Conservation (phyloP, 805 yeast genomes). For the Wickerhamomyces tratensis region DNA sequence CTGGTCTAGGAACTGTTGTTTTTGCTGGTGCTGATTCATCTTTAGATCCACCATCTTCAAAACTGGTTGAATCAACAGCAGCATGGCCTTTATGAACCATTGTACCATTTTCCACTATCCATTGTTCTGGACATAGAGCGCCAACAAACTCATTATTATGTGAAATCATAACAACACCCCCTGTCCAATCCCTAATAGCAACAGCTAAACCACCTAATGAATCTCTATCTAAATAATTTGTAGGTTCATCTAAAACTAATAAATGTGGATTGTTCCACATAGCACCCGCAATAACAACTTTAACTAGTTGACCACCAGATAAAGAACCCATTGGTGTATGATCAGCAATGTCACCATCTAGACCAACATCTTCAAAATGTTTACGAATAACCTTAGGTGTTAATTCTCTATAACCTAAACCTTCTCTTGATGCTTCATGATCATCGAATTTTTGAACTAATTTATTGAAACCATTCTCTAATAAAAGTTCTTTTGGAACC, state of each 20-base stretch:
- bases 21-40: slow-evolving; percentile 24
- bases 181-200: slow-evolving; percentile 96
- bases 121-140: slow-evolving; percentile 96
- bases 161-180: slow-evolving; percentile 98
- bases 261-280: slow-evolving; percentile 99
- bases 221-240: slow-evolving; percentile 96
- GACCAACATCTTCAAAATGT: slow-evolving; percentile 95
- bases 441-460: slow-evolving; percentile 95
- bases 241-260: slow-evolving; percentile 95
- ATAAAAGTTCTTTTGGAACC: slow-evolving; percentile 76
- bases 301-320: slow-evolving; percentile 97
- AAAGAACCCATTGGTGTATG: slow-evolving; percentile 95
- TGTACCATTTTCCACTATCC: slow-evolving; percentile 92
- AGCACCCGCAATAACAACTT: slow-evolving; percentile 98
- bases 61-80: slow-evolving; percentile 66
- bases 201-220: slow-evolving; percentile 95
- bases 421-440: slow-evolving; percentile 98
- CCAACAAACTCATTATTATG: slow-evolving; percentile 97
- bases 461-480: slow-evolving; percentile 82
- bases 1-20: slow-evolving; percentile 29
- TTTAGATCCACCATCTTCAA: slow-evolving; percentile 63
- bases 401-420: slow-evolving; percentile 94
- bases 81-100: slow-evolving; percentile 78
- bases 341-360: slow-evolving; percentile 97
- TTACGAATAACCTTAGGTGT: slow-evolving; percentile 87